Conservation (phyloP, 129 eudicot species). For the Flaveria bidentis region DNA sequence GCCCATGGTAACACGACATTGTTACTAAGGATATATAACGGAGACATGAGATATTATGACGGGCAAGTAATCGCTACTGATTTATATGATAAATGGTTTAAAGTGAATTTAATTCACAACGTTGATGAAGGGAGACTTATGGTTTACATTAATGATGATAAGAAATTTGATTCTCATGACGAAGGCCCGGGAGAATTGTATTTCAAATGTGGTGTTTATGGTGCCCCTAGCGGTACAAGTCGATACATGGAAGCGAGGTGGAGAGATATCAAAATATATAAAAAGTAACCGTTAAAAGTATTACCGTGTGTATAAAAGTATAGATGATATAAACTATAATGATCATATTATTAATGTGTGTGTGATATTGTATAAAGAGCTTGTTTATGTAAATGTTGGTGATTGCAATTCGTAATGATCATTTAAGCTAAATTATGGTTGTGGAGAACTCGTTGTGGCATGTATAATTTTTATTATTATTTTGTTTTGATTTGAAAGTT, state of each 20-base stretch:
- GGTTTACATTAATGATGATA: slow-evolving; percentile 36
- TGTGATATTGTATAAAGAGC: not conserved
- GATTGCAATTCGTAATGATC: too few relatives aligned
- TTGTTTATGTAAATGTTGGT: too few relatives aligned
- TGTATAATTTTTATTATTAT: too few relatives aligned
- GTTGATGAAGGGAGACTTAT: slow-evolving; percentile 38
- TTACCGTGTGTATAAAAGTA: not conserved
- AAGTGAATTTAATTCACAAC: slow-evolving; percentile 48
- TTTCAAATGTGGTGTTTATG: slow-evolving; percentile 56
- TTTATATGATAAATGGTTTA: slow-evolving; percentile 50
- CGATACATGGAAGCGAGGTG: slow-evolving; percentile 53
- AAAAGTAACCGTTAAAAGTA: slow-evolving; percentile 16
- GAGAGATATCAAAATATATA: slow-evolving; percentile 43
- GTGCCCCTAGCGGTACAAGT: slow-evolving; percentile 37
- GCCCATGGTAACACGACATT: slow-evolving; percentile 37
- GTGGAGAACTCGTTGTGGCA: too few relatives aligned
- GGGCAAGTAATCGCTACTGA: slow-evolving; percentile 31
- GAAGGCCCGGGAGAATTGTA: slow-evolving; percentile 45
- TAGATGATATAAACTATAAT: not conserved
- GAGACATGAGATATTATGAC: slow-evolving; percentile 44
- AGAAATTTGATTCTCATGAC: slow-evolving; percentile 39
- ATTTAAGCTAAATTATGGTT: too few relatives aligned
- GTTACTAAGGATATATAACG: slow-evolving; percentile 43
- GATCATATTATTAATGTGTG: not conserved
- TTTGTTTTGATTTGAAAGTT: too few relatives aligned